Conservation (phyloP, 108 stramenopile species). For the Aurantiochytrium sp. region DNA sequence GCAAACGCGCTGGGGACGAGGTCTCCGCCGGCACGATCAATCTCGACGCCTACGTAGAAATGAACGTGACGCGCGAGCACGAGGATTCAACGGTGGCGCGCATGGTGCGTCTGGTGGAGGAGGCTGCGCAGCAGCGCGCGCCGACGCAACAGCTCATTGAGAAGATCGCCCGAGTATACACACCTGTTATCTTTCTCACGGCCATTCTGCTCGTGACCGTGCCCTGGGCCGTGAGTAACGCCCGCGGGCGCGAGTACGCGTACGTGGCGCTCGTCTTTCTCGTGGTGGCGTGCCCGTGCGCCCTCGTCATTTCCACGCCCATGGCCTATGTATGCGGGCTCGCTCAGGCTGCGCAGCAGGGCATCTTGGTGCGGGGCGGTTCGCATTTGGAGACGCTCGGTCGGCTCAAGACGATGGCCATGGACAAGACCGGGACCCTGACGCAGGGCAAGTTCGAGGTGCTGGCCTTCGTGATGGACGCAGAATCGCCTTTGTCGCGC, state of each 20-base stretch:
- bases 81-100: conserved; percentile 71
- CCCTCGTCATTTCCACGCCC: conserved; percentile 82
- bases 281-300: conserved; percentile 88
- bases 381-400: conserved; percentile 67
- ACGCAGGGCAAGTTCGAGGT: conserved; percentile 68
- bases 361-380: conserved; percentile 79
- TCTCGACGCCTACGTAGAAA: conserved; percentile 63
- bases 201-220: conserved; percentile 70
- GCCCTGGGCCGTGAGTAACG: conserved; percentile 68
- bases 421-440: conserved; percentile 85
- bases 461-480: background rate
- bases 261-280: conserved; percentile 74
- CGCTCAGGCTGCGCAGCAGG: conserved; percentile 73
- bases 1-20: conserved; percentile 61
- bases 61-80: conserved; percentile 66
- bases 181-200: conserved; percentile 68
- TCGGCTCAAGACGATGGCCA: conserved; percentile 67
- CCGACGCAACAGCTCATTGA: conserved; percentile 39
- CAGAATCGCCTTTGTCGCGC: background rate
- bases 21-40: conserved; percentile 80
- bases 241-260: conserved; percentile 59
- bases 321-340: conserved; percentile 80
- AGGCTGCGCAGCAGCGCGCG: background rate
- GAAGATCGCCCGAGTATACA: conserved; percentile 74
- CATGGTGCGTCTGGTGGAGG: conserved; percentile 18